Conservation (phyloP, 169 alveolate genomes). For the Condylostoma magnum region DNA sequence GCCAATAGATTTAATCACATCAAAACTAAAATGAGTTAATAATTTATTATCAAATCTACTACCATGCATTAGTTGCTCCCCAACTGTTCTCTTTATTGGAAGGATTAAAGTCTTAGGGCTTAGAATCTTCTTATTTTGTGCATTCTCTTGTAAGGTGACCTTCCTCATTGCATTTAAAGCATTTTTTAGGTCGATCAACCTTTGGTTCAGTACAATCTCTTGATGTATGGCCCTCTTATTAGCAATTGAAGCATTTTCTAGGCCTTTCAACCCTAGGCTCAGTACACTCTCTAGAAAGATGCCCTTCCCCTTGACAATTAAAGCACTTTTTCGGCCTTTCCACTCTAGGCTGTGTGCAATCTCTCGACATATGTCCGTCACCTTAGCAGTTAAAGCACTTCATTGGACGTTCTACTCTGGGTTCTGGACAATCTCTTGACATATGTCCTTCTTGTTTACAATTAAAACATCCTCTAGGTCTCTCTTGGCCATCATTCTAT, state of each 20-base stretch:
- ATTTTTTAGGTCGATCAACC: not conserved
- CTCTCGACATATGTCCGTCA: constrained; percentile 50
- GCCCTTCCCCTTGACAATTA: constrained; percentile 25
- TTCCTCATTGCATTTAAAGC: constrained; percentile 36
- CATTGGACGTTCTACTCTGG: constrained; percentile 11
- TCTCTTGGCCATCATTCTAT: too few relatives aligned
- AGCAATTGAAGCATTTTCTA: constrained; percentile 37
- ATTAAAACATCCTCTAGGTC: not conserved
- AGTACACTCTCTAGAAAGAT: constrained; percentile 39
- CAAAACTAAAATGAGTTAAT: too few relatives aligned
- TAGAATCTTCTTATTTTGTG: too few relatives aligned
- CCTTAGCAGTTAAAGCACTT: constrained; percentile 45
- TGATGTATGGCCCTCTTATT: constrained; percentile 38
- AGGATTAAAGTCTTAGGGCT: too few relatives aligned
- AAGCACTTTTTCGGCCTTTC: not conserved
- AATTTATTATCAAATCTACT: too few relatives aligned
- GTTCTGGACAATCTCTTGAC: constrained; percentile 34
- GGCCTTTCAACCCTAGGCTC: not conserved
- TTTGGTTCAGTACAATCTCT: constrained; percentile 32
- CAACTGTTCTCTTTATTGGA: too few relatives aligned
- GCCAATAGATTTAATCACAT: too few relatives aligned
- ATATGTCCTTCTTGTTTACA: constrained; percentile 33
- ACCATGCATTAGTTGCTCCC: too few relatives aligned
- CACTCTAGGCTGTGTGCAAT: constrained; percentile 33
- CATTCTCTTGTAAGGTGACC: constrained; percentile 38